A percentile compares a stretch with the other conserved stretches of the same genome.
These are phyloP conservation scores for Sclerotinia nivalis DNA, from an alignment of 2,329 filamentous ascomycete species.

Conservation along the genomic window DNA sequence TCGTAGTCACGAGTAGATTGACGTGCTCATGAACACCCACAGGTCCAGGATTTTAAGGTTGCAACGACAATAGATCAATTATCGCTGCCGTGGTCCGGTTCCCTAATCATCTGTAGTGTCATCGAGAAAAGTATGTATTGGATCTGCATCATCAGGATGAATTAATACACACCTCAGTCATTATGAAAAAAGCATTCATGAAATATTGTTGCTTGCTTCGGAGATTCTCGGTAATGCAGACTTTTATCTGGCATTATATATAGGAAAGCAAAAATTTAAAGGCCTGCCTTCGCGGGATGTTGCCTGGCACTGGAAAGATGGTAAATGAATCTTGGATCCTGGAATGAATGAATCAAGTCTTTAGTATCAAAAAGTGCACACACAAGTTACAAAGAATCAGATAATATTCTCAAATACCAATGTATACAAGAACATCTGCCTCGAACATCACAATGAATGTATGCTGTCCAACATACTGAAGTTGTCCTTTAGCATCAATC, in stretches of 20 bases:
- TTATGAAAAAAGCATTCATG: no score
- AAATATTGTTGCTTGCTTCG: not conserved
- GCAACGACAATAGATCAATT: no score
- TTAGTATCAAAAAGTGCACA: not conserved
- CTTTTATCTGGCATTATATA: not conserved
- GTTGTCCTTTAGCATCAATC: no score
- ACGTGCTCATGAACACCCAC: not conserved
- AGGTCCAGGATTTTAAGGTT: not conserved
- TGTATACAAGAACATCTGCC: not conserved
- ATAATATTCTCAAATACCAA: not conserved
- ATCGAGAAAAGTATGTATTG: not conserved
- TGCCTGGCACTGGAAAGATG: not conserved
- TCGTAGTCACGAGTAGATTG: not conserved
- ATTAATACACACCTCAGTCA: not conserved
- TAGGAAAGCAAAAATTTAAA: not conserved
- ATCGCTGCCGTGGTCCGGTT: no score
- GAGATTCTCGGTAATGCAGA: not conserved
- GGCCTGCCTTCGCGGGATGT: not conserved
- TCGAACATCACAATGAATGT: not conserved
- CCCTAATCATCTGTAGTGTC: not conserved
- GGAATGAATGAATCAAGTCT: not conserved
- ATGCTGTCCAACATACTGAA: not conserved
- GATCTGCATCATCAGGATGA: not conserved
- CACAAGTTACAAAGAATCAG: not conserved
- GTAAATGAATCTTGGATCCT: not conserved